Evolutionary conservation across 2,329 filamentous ascomycete genomes (phyloP), one percentile per base, ranked within the genome.

Genomic region (Mycosphaerella arachidis): DNA sequence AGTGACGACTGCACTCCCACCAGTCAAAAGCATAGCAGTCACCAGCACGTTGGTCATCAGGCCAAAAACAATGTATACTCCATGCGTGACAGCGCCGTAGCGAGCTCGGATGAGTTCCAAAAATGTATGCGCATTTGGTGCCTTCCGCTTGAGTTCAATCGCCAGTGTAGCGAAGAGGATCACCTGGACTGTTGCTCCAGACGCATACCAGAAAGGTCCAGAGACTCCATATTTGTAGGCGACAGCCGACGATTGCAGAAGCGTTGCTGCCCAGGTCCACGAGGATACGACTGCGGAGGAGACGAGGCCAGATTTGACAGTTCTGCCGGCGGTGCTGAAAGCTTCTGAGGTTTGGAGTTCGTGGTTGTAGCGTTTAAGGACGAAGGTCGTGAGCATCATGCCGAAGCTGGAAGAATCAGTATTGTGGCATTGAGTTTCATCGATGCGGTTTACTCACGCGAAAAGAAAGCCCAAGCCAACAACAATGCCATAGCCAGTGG

Each of bases 331-430:
- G 0, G 92, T 96, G 64, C 84, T 92, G 80, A 96, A 96, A 85
- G 92, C 94, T 77, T 96, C 92, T 0, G 89, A 92, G 0, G 92
- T 96, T 74, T 96, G 91, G 3, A 92, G 79, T 73, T 94, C 91
- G 79, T 86, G 81, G 69, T 87, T 86, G 72, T 88, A 88, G 71
- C 85, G 79, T 70, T 86, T 88, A 59, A 90, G 76, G 30, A 88
- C 81, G 74, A 86, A 87, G 1, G 87, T 90, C n/a, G 86, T 86
- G 56, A 84, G 76, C 68, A 89, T 89, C 87, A 90, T 90, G 62
- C 87, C 85, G 60, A 92, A 77, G 43, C 74, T 76, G 12, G 45
- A 58, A 33, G 9, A 29, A 27, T 33, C 53, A 46, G 43, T 18
- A 46, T 9, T 10, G 9, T 46, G 16, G 7, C n/a, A 8, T 8